phyloP scores from a whole-genome alignment of 2,329 filamentous ascomycete species.

The Trematosphaeria pertusa region DNA sequence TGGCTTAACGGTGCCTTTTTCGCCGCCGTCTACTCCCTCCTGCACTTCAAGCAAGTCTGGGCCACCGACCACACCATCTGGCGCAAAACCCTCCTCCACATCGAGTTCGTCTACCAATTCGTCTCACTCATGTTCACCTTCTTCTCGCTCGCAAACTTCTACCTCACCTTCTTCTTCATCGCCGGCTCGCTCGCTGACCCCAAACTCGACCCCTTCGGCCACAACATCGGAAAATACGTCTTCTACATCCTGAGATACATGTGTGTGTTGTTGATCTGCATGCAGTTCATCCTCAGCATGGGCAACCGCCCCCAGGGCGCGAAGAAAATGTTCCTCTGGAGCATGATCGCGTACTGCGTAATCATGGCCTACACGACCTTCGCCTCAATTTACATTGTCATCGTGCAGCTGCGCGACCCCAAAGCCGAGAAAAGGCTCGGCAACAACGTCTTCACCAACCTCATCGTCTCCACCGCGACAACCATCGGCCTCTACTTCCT shows the following conservation, averaged over 20 bases:
- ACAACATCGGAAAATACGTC: constrained; percentile 81
- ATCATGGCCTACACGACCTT: constrained; percentile 98
- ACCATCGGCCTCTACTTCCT: constrained; percentile 94
- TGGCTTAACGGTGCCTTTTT: constrained; percentile 99
- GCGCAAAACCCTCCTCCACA: constrained; percentile 88
- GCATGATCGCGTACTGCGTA: constrained; percentile 87
- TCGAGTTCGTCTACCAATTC: constrained; percentile 96
- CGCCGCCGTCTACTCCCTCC: constrained; percentile 94
- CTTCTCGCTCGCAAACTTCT: constrained; percentile 98
- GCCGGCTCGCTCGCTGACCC: constrained; percentile 85
- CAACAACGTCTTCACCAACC: constrained; percentile 91
- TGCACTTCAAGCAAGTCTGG: constrained; percentile 95
- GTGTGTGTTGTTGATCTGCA: constrained; percentile 85
- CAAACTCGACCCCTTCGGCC: constrained; percentile 86
- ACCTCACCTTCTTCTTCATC: constrained; percentile 98
- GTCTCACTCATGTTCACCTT: constrained; percentile 93
- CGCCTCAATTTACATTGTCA: constrained; percentile 85
- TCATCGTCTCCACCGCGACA: constrained; percentile 87
- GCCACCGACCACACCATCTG: constrained; percentile 86
- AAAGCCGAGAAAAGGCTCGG: constrained; percentile 66
- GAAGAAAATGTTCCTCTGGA: constrained; percentile 84
- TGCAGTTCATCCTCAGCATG: constrained; percentile 95
- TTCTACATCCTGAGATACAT: constrained; percentile 87
- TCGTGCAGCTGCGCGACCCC: constrained; percentile 72
- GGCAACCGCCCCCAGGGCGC: constrained; percentile 96